Evolutionary conservation across 2,329 filamentous ascomycete species (phyloP).

Genomic region (Paracamarosporium sp.): DNA sequence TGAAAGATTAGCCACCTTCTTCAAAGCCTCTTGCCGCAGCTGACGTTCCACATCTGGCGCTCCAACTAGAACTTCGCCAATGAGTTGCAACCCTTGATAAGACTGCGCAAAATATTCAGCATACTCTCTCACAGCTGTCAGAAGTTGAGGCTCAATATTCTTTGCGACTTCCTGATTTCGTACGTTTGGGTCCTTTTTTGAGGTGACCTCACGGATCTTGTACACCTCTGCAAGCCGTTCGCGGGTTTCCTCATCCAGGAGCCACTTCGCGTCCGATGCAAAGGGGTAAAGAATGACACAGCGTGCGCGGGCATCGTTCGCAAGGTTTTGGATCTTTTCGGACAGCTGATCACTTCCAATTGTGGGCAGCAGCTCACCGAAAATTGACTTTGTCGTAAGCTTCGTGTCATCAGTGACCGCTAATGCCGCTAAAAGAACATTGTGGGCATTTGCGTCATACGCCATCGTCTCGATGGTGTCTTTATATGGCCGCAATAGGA

Average conservation of each 20-base stretch:
- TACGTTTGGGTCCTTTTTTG: conserved; percentile 85
- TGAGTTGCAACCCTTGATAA: conserved; percentile 85
- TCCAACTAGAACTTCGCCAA: conserved; percentile 81
- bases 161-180: conserved; percentile 79
- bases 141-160: conserved; percentile 74
- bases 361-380: conserved; percentile 76
- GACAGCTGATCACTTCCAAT: conserved; percentile 55
- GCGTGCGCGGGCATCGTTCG: conserved; percentile 69
- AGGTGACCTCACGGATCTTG: conserved; percentile 79
- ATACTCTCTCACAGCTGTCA: conserved; percentile 74
- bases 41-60: conserved; percentile 74
- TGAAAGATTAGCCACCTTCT: conserved; percentile 64
- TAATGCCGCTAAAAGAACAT: conserved; percentile 82
- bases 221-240: conserved; percentile 79
- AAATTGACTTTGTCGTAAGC: conserved; percentile 82
- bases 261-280: conserved; percentile 67
- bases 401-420: conserved; percentile 96
- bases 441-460: conserved; percentile 77
- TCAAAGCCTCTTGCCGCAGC: conserved; percentile 64
- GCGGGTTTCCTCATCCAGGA: conserved; percentile 68
- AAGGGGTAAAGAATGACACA: conserved; percentile 82
- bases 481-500: conserved; percentile 87
- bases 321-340: conserved; percentile 69
- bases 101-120: conserved; percentile 73
- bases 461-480: conserved; percentile 88